Base-by-base conservation (phyloP, 2,329 filamentous ascomycete genomes). In the Verticillium tricorpus region DNA sequence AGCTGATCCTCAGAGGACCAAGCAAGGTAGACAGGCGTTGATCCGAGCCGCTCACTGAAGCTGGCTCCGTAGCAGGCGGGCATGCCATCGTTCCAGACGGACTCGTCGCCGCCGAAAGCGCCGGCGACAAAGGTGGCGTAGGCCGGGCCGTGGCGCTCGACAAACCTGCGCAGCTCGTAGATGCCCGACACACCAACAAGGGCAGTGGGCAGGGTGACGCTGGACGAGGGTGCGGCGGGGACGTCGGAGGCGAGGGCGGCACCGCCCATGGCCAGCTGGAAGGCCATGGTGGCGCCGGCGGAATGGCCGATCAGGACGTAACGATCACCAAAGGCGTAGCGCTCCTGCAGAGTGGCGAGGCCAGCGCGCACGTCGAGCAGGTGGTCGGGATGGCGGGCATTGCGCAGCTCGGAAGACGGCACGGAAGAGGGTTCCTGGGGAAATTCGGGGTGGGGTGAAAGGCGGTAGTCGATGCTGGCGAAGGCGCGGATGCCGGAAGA, bases 111-210 rank as follows among this genome's bases (percentile, higher is more conserved):
- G 0, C 89, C 88, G 72, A 92, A 91, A 1, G 89, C 88, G 6
- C 76, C 80, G 3, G 73, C 68, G 22, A 89, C 77, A 64, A 92
- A 87, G 3, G 78, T 78, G 6, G 74, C 70, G 70, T 92, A 92
- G 32, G 68, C 71, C 6, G 75, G 77, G 19, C 69, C 71, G 39
- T 82, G 77, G 8, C 80, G 77, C 56, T 77, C 72, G 31, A 80
- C 75, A 22, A 91, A 73, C 0, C 79, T 80, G 8, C 78, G 78
- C 11, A 92, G 72, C 68, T 89, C 84, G 72, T 91, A 91, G 25
- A 92, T 85, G 1, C 89, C 89, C 61, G 84, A 83, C 22, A 90
- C 73, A 37, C 86, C 82, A 5, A 90, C 70, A n/a, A 90, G 73
- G 4, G 81, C 83, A 2, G 75, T 69, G 0, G 86, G 86, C 19